Evolutionary conservation across 257 asterid genomes (phyloP).

Genomic region (Solanum arcanum): DNA sequence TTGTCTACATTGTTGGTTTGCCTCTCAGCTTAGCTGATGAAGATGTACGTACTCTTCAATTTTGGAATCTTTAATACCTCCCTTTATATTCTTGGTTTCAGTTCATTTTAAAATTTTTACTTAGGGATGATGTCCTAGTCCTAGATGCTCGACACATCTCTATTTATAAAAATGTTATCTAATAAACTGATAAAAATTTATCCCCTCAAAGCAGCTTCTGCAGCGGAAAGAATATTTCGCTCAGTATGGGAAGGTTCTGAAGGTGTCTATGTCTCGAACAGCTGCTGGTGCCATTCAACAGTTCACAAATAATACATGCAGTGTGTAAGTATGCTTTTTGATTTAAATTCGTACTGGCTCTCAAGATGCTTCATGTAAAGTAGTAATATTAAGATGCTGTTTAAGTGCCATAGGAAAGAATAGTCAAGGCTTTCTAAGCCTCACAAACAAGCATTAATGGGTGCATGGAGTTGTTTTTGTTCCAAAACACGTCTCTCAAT

Average conservation of each 20-base stretch:
- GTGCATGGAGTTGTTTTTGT: neutral
- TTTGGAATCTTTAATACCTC: neutral
- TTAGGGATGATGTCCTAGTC: neutral
- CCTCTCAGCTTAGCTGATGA: conserved; percentile 87
- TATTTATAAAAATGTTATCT: neutral
- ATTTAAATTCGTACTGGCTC: neutral
- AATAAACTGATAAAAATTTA: neutral
- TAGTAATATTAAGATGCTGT: neutral
- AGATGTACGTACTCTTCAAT: conserved; percentile 35
- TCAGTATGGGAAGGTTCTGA: conserved; percentile 88
- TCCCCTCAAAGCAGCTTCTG: conserved; percentile 52
- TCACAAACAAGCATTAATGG: neutral
- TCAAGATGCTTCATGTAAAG: neutral
- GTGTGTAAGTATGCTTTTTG: conserved; percentile 58
- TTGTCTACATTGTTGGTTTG: conserved; percentile 91
- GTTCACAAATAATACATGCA: conserved; percentile 79
- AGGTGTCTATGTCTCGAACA: conserved; percentile 92
- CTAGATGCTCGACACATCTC: neutral
- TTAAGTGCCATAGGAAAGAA: neutral
- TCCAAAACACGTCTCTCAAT: neutral
- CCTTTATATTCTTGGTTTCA: neutral
- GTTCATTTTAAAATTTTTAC: neutral
- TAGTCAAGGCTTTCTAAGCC: neutral
- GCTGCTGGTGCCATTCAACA: conserved; percentile 90
- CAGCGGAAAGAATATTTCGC: conserved; percentile 72